These are phyloP conservation scores for Aethionema arabicum DNA, from an alignment of 345 rosid species.

Conservation along the genomic window DNA sequence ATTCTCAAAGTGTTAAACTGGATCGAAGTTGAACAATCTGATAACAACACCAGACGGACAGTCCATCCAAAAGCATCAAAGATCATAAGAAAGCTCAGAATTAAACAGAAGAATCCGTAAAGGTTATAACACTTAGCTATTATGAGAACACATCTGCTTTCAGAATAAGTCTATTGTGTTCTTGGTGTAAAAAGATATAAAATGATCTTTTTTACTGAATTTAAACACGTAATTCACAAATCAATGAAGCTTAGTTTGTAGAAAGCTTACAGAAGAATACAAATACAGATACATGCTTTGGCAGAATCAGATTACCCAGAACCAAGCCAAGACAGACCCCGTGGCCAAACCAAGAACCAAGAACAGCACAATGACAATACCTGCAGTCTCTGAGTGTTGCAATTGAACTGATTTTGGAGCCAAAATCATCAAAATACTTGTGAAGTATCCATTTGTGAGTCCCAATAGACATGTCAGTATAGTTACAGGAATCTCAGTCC, in stretches of 20 bases:
- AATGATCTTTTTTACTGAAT: background rate
- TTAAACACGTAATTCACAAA: slow-evolving; percentile 22
- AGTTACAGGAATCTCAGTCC: slow-evolving; percentile 84
- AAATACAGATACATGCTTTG: slow-evolving; percentile 29
- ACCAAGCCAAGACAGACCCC: slow-evolving; percentile 73
- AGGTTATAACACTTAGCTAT: background rate
- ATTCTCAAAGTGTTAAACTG: slow-evolving; percentile 74
- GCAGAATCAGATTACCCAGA: slow-evolving; percentile 75
- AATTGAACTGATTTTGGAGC: slow-evolving; percentile 75
- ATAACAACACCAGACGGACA: slow-evolving; percentile 45
- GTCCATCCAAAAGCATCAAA: slow-evolving; percentile 76
- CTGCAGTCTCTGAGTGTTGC: slow-evolving; percentile 85
- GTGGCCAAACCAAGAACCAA: slow-evolving; percentile 71
- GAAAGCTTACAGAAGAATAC: slow-evolving; percentile 22
- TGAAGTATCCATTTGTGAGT: slow-evolving; percentile 80
- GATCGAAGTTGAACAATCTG: slow-evolving; percentile 75
- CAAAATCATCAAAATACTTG: slow-evolving; percentile 80
- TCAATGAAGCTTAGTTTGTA: slow-evolving; percentile 23
- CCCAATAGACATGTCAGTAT: slow-evolving; percentile 75
- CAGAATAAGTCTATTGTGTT: slow-evolving; percentile 1
- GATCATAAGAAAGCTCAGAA: slow-evolving; percentile 71
- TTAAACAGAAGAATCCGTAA: slow-evolving; percentile 67
- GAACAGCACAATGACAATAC: slow-evolving; percentile 78
- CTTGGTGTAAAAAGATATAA: slow-evolving; percentile 1
- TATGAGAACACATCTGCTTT: slow-evolving; percentile 7